A percentile compares a stretch with the other conserved stretches of the same genome.
Conservation (phyloP, 257 asterid genomes). For the Jasminum sambac region DNA sequence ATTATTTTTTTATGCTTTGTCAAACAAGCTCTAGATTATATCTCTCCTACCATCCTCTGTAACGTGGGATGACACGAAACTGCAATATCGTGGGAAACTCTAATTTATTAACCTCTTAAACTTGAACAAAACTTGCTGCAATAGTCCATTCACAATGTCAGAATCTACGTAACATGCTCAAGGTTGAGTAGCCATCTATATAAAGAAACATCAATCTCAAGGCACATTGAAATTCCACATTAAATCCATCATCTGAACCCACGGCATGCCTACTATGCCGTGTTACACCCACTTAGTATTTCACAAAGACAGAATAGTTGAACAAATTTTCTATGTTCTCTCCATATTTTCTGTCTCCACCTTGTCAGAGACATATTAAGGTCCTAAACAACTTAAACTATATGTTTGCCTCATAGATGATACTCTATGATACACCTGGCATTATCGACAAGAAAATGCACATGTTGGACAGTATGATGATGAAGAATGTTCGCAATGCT, state of each 20-base stretch:
- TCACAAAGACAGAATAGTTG: not conserved
- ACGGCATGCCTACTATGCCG: not conserved
- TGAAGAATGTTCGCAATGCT: constrained; percentile 93
- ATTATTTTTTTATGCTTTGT: no score
- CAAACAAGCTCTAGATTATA: not conserved
- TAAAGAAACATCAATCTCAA: not conserved
- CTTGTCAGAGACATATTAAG: not conserved
- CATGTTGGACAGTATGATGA: constrained; percentile 92
- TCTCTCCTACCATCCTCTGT: not conserved
- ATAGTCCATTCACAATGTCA: not conserved
- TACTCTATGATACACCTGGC: constrained; percentile 97
- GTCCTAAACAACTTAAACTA: not conserved
- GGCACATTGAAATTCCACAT: not conserved
- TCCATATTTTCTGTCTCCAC: not conserved
- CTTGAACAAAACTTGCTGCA: not conserved
- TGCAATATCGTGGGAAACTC: not conserved
- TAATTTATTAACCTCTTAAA: not conserved
- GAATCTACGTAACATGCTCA: not conserved
- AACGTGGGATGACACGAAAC: constrained; percentile 3
- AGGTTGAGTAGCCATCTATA: not conserved
- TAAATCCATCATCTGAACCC: not conserved
- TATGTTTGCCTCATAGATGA: constrained; percentile 59
- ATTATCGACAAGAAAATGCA: constrained; percentile 98
- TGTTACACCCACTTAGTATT: not conserved
- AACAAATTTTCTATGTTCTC: not conserved